Evolutionary conservation across 208 protist species (phyloP), one percentile per base, ranked within the genome.

Genomic region (Entamoeba dispar): DNA sequence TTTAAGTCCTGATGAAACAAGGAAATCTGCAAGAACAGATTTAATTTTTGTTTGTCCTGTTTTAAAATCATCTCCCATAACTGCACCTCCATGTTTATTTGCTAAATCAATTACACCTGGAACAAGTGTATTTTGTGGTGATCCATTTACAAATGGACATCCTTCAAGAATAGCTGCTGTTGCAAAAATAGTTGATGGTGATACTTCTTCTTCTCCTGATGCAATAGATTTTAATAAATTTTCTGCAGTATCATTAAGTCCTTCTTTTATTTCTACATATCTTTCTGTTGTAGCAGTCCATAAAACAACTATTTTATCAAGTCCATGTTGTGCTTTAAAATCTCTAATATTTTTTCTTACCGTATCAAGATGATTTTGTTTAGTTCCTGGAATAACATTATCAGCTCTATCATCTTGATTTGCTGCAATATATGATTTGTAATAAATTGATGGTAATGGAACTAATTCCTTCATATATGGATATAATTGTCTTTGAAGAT

Each of bases 21-120:
- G 96, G 95, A 99, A 99, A 95, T 99, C 98, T 49, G 98, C 96
- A 90, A 99, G 94, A 92, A 93, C 92, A 47, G 97, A 98, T 96
- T 99, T 99, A 94, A 99, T 98, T 95, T 99, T 99, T n/a, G 98
- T 99, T 96, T 99, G 98, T 57, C 98, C 98, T 69, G 97, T 97
- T 96, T 99, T 99, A 97, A 99, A 99, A 95, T 99, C 98, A 94
- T 99, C 98, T 92, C 98, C 98, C 93, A 96, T 97, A 92, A 99
- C 97, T 86, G 97, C 97, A 12, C 98, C 97, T 69, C 96, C 92
- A 86, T 98, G 93, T 91, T 95, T 93, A 90, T 96, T 92, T 49
- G 98, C 98, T 19, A 99, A 96, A 90, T 99, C 98, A 34, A 98
- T 92, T 51, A 98, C 93, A 91, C 97, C 98, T 15, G 97, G 96